Evolutionary conservation across 2,329 filamentous ascomycete genomes (phyloP), one percentile per base, ranked within the genome.

Genomic region (Acarospora socialis): DNA sequence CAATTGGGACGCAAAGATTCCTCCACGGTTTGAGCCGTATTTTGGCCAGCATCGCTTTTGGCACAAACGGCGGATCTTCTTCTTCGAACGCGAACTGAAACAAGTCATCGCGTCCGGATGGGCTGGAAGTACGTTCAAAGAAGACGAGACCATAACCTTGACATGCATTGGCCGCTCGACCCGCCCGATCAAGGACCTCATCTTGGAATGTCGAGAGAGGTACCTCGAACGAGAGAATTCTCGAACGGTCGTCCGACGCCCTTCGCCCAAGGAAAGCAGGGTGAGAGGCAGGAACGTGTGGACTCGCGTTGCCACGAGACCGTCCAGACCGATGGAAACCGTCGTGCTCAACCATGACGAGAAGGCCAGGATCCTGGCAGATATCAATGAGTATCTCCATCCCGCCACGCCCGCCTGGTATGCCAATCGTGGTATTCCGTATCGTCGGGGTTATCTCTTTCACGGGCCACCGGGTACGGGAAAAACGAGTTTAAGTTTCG

Each of bases 311-410:
- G 68, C 70, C 1, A 62, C 69, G 17, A 61, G 80, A 2, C 78
- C 79, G 0, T 71, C 76, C 5, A 60, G 80, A 10, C 75, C 77
- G 1, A 78, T 87, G 61, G 64, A 66, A 30, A 87, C 81, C 0
- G 80, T 92, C 1, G 74, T 84, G 2, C 63, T 90, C 4, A 77
- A 82, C 40, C 58, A 65, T 6, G 52, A 63, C 27, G 68, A 81
- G 46, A 87, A 86, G 53, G 57, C 65, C 2, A 61, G 65, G 19
- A 63, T 87, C 3, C 55, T 86, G 7, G 59, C 60, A 16, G 81
- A 90, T 44, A 76, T 87, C 46, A 80, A 81, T 42, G 79, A 84
- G 44, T 87, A 82, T 41, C 61, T 90, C 0, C 71, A 82, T 33
- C 78, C 80, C 0, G 59, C 64, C 1, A 81, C 73, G 0, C 69